Evolutionary conservation across 495 filamentous ascomycete genomes (phyloP), one percentile per base, ranked within the genome.

Genomic region (Xylaria cubensis): DNA sequence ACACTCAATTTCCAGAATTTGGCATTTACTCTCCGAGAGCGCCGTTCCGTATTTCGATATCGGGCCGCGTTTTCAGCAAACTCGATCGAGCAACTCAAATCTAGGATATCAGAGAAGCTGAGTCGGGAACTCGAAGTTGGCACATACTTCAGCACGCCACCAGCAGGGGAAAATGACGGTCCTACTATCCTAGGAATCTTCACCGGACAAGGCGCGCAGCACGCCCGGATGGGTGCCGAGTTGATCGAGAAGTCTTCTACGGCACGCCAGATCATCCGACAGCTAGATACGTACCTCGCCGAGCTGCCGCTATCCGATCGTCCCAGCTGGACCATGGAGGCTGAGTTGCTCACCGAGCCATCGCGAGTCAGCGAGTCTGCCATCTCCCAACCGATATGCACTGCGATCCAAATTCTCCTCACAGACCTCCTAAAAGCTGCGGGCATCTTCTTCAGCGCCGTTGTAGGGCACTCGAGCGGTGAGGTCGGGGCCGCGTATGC

Each of bases 181-280:
- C 36, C n/a, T 1, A 53, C 64, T 1, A 72, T 72, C 19, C 69
- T 76, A 3, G 76, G 76, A 13, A 61, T 78, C 8, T 78, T 78
- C 61, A 78, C 76, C 13, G 76, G 76, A 4, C 76, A 78, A 50
- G 76, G 76, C 12, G 76, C 76, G 3, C 76, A 78, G 65, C 73
- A 73, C 64, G 39, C 67, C 8, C 34, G 41, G 7, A 78, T 78
- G 74, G 74, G 73, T 3, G 34, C 42, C 3, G 64, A 67, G 24
- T 68, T 78, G 0, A 19, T 53, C 32, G 50, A 48, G 12, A 55
- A 41, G 29, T 67, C 46, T 2, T 12, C 48, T 1, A 6, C 15
- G 21, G 64, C 64, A 29, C 64, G 64, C 5, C 17, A 50, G 3
- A 55, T 55, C 13, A 41, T 67, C 48, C 46, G 29, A 26, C 19